Base-by-base conservation (phyloP, 306 rosid species). In the Lathyrus tuberosus region DNA sequence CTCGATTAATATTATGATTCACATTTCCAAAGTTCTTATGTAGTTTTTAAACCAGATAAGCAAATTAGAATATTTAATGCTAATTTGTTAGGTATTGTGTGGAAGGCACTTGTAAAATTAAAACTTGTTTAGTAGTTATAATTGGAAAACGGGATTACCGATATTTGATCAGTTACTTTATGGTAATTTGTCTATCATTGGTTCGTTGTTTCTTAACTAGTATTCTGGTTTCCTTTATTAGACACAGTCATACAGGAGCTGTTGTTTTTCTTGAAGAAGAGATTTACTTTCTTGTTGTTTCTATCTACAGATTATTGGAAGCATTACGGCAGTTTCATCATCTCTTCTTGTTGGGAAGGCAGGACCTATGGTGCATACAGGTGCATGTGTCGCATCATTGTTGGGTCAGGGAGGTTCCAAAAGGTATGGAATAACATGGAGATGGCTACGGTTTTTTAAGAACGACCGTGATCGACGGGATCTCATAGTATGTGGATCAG, bases 301-400 rank as follows among this genome's bases (percentile, higher is more conserved):
- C 6, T 13, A 40, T 81, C 22, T 68, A 13, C 92, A 94, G 99
- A 85, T 94, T 63, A 70, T 94, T 48, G 99, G 99, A 67, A 94
- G 99, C 79, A 80, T 91, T 63, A 73, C 99, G 5, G 96, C 96
- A 0, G 99, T 89, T 66, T 94, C 99, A 11, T 80, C 95, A 8
- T 94, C 99, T 18, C 88, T 94, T 69, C 75, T 76, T 30, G 76
- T 94, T 16, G 99, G 99, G 70, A 94, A 91, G 80, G 97, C 99
- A 40, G 99, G 99, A 69, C 99, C 99, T 10, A 87, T 94, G 99
- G 88, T 94, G 69, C 97, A 94, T 53, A 91, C 92, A n/a, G 97
- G 97, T 41, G 97, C 99, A 14, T 91, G 96, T 65, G 77, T 95
- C 67, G 99, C 96, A 13, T 79, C 97, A 18, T 74, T 95, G 82